Percentiles rank a stretch among this genome's conserved stretches.
These are phyloP conservation scores for Calycina marina DNA, from an alignment of 2,329 filamentous ascomycete species.

Conservation along the genomic window DNA sequence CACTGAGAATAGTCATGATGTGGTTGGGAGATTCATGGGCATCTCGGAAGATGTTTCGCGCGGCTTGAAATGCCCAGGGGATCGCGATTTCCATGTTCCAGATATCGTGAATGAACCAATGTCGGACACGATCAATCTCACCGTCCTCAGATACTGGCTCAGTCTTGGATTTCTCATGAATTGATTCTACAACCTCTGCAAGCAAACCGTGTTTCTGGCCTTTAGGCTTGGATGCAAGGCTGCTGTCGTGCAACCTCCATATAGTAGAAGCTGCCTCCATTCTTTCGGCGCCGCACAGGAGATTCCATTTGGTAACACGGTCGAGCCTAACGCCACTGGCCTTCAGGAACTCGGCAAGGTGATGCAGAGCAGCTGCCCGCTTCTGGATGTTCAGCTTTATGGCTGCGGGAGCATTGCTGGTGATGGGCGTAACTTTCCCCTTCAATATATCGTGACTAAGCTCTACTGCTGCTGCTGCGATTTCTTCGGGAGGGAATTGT, in stretches of 20 bases:
- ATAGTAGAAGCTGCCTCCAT: slow-evolving; percentile 65
- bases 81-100: slow-evolving; percentile 59
- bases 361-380: slow-evolving; percentile 58
- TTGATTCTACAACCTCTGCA: slow-evolving; percentile 57
- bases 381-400: slow-evolving; percentile 68
- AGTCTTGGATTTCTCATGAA: slow-evolving; percentile 64
- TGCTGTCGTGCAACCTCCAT: slow-evolving; percentile 68
- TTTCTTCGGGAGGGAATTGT: slow-evolving; percentile 53
- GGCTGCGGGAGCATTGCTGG: slow-evolving; percentile 56
- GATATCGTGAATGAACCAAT: slow-evolving; percentile 73
- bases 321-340: slow-evolving; percentile 52
- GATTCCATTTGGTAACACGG: slow-evolving; percentile 55
- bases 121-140: slow-evolving; percentile 68
- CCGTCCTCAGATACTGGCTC: slow-evolving; percentile 46
- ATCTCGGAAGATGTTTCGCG: slow-evolving; percentile 57
- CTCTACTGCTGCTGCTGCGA: slow-evolving; percentile 60
- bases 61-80: slow-evolving; percentile 63
- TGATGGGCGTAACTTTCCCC: slow-evolving; percentile 50
- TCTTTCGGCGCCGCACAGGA: slow-evolving; percentile 86
- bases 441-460: slow-evolving; percentile 72
- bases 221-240: slow-evolving; percentile 41
- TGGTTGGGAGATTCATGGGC: slow-evolving; percentile 38
- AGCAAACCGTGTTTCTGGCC: slow-evolving; percentile 56
- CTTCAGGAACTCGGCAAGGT: slow-evolving; percentile 58
- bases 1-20: slow-evolving; percentile 24